These are phyloP conservation scores for Meripilus lineatus DNA, from an alignment of 1,284 basidiomycete species.

Conservation along the genomic window DNA sequence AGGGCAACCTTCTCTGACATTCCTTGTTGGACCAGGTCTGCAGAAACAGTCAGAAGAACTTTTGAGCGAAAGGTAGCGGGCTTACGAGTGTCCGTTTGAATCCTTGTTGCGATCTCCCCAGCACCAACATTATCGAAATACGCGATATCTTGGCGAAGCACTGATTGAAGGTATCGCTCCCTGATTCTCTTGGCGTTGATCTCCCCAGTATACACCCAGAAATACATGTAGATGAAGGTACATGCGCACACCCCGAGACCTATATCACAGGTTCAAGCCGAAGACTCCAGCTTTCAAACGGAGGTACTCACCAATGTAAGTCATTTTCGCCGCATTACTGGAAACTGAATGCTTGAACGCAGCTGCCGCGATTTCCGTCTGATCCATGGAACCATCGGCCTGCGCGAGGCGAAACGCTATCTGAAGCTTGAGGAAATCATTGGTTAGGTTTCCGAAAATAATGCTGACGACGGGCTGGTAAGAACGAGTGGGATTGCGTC, in stretches of 20 bases:
- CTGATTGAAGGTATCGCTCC: constrained; percentile 66
- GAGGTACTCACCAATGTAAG: constrained; percentile 57
- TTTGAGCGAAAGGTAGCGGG: constrained; percentile 8
- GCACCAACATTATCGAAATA: constrained; percentile 93
- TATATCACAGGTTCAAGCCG: constrained; percentile 18
- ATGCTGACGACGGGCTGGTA: constrained; percentile 71
- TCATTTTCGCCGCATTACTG: constrained; percentile 57
- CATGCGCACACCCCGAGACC: constrained; percentile 61
- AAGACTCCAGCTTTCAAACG: background rate
- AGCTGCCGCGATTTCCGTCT: constrained; percentile 37
- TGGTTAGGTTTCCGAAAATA: constrained; percentile 74
- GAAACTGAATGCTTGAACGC: constrained; percentile 49
- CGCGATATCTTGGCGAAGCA: constrained; percentile 83
- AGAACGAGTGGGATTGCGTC: background rate
- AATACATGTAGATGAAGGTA: constrained; percentile 76
- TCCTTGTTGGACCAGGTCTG: constrained; percentile 82
- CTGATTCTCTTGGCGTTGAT: constrained; percentile 81
- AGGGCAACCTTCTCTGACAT: constrained; percentile 85
- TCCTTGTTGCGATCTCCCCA: constrained; percentile 92
- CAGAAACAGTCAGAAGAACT: background rate
- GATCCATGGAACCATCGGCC: constrained; percentile 19
- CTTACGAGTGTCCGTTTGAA: constrained; percentile 84
- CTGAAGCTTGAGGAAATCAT: constrained; percentile 68
- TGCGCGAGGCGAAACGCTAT: constrained; percentile 21
- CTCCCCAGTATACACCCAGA: constrained; percentile 89